A percentile compares a stretch with the other conserved stretches of the same genome.
These are phyloP conservation scores for Amanita rubescens DNA, from an alignment of 768 basidiomycete species.

Conservation along the genomic window DNA sequence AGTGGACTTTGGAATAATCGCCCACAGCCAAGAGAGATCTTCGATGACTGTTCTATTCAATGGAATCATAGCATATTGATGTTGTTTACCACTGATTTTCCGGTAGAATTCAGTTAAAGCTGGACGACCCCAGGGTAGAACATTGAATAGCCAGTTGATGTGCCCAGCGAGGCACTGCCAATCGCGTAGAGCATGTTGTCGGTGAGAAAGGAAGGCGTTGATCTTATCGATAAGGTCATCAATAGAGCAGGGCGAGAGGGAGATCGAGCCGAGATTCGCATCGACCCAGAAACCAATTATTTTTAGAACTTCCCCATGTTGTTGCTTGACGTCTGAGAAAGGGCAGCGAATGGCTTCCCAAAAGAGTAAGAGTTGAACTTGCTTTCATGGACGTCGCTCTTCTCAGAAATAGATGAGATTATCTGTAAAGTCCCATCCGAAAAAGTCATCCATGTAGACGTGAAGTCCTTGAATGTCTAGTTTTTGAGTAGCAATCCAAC, in stretches of 20 bases:
- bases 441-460: constrained; percentile 24
- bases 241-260: constrained; percentile 12
- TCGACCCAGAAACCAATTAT: too few relatives aligned
- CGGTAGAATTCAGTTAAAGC: constrained; percentile 10
- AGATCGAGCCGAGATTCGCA: constrained; percentile 19
- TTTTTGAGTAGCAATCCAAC: constrained; percentile 19
- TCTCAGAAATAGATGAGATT: too few relatives aligned
- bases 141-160: constrained; percentile 12
- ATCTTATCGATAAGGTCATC: constrained; percentile 12
- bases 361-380: too few relatives aligned
- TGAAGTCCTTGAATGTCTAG: constrained; percentile 15
- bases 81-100: constrained; percentile 8
- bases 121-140: constrained; percentile 11
- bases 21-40: constrained; percentile 12
- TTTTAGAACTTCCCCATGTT: too few relatives aligned
- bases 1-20: constrained; percentile 7
- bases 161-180: constrained; percentile 6
- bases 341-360: too few relatives aligned
- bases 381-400: too few relatives aligned
- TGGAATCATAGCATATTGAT: not conserved
- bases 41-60: constrained; percentile 10
- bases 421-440: constrained; percentile 16
- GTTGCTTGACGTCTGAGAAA: too few relatives aligned
- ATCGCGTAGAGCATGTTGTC: not conserved
- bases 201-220: constrained; percentile 13